Conservation (phyloP, 2,329 filamentous ascomycete genomes). For the Zelopaecilomyces penicillatus region DNA sequence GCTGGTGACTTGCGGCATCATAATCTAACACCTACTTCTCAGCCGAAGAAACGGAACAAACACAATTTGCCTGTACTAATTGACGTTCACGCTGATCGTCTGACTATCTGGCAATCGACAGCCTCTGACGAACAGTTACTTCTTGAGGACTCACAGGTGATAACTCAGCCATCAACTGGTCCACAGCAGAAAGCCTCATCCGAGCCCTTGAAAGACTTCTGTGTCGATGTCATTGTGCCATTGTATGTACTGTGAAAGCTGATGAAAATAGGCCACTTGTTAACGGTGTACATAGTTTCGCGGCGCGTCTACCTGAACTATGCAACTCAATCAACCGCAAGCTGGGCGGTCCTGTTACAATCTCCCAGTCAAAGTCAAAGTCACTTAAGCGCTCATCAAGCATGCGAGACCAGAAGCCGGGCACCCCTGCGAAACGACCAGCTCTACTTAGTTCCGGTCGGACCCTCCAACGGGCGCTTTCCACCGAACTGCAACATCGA, state of each 20-base stretch:
- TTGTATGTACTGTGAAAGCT: slow-evolving; percentile 46
- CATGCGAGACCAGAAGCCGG: slow-evolving; percentile 41
- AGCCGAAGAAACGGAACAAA: slow-evolving; percentile 48
- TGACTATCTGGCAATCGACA: slow-evolving; percentile 79
- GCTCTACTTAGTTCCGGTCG: slow-evolving; percentile 32
- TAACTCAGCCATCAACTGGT: slow-evolving; percentile 21
- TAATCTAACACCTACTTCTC: slow-evolving; percentile 20
- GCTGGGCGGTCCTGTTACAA: slow-evolving; percentile 61
- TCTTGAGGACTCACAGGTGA: slow-evolving; percentile 39
- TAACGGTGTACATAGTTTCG: slow-evolving; percentile 49
- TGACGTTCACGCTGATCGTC: slow-evolving; percentile 66
- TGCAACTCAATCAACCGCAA: slow-evolving; percentile 66
- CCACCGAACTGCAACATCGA: slow-evolving; percentile 46
- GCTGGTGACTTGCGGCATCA: slow-evolving; percentile 17
- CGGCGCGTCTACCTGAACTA: slow-evolving; percentile 62
- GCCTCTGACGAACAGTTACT: slow-evolving; percentile 50
- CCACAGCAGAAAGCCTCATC: slow-evolving; percentile 34
- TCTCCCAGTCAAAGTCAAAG: slow-evolving; percentile 45
- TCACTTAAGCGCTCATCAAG: slow-evolving; percentile 32
- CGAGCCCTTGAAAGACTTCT: slow-evolving; percentile 68
- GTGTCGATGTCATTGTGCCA: slow-evolving; percentile 69
- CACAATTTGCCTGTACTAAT: slow-evolving; percentile 58
- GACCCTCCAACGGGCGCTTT: slow-evolving; percentile 55
- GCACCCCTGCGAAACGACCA: slow-evolving; percentile 42
- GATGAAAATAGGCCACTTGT: slow-evolving; percentile 8